Conservation (phyloP, 2,329 filamentous ascomycete genomes). For the Diaporthe helianthi region DNA sequence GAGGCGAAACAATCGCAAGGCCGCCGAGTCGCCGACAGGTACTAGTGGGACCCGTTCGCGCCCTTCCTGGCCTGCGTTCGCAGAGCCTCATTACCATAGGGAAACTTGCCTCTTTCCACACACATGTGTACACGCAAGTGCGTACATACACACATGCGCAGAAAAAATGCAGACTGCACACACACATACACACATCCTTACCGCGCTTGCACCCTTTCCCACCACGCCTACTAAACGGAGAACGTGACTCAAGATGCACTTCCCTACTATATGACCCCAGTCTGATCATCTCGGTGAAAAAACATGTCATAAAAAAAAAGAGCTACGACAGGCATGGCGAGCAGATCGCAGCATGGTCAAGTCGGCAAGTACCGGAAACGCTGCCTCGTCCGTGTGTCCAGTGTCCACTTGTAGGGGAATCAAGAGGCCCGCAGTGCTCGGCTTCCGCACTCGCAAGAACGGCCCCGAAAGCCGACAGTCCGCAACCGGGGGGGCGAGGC, state of each 20-base stretch:
- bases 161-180: too few species aligned
- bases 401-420: neutral
- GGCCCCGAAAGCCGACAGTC: constrained; percentile 22
- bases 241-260: neutral
- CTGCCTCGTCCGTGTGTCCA: neutral
- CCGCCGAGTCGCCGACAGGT: neutral
- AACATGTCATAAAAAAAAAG: neutral
- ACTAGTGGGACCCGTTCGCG: neutral
- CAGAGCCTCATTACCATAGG: constrained; percentile 7
- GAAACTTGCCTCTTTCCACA: neutral
- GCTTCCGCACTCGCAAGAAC: neutral
- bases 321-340: neutral
- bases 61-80: neutral
- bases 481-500: constrained; percentile 4
- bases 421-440: neutral
- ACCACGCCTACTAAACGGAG: neutral
- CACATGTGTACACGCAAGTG: neutral
- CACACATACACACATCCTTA: neutral
- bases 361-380: neutral
- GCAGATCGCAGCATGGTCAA: neutral
- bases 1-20: neutral
- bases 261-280: too few species aligned
- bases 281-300: neutral
- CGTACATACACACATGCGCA: too few species aligned
- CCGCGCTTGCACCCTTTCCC: neutral